phyloP scores from a whole-genome alignment of 2,329 filamentous ascomycete species.

The Lecanosticta acicola region DNA sequence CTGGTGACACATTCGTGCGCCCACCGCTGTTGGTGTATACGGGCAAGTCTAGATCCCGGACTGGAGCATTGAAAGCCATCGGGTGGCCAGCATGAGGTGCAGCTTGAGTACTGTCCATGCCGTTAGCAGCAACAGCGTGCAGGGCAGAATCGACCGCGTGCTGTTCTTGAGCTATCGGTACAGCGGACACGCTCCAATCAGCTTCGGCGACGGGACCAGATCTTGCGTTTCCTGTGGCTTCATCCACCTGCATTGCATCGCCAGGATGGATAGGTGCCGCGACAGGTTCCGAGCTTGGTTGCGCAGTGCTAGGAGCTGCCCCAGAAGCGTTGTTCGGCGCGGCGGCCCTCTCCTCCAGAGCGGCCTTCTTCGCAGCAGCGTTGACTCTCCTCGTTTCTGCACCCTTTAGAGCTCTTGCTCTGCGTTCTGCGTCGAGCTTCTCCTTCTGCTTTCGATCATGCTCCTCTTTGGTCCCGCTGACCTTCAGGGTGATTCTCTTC shows the following conservation, averaged over 20 bases:
- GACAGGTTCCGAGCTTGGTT: too few relatives aligned
- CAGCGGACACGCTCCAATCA: too few relatives aligned
- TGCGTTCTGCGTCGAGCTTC: conserved; percentile 41
- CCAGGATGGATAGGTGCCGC: too few relatives aligned
- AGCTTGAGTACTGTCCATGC: too few relatives aligned
- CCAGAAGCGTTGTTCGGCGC: not conserved
- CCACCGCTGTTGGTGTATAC: conserved; percentile 4
- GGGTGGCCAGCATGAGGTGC: too few relatives aligned
- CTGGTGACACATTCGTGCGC: too few relatives aligned
- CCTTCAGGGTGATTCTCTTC: conserved; percentile 55
- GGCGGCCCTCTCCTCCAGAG: conserved; percentile 5
- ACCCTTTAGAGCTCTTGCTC: conserved; percentile 29
- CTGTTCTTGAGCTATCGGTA: too few relatives aligned
- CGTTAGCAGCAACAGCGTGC: too few relatives aligned
- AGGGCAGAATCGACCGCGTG: too few relatives aligned
- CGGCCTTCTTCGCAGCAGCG: conserved; percentile 30
- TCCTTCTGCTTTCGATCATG: conserved; percentile 40
- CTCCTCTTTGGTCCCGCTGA: conserved; percentile 51
- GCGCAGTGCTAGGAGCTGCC: conserved; percentile 1
- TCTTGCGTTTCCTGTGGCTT: too few relatives aligned
- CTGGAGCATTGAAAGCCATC: conserved; percentile 2
- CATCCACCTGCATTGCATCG: too few relatives aligned
- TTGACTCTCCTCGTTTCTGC: conserved; percentile 31
- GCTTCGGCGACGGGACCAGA: too few relatives aligned
- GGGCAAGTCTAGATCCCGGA: conserved; percentile 7